phyloP scores from a whole-genome alignment of 169 alveolate genomes.

The Eimeria sp. region DNA sequence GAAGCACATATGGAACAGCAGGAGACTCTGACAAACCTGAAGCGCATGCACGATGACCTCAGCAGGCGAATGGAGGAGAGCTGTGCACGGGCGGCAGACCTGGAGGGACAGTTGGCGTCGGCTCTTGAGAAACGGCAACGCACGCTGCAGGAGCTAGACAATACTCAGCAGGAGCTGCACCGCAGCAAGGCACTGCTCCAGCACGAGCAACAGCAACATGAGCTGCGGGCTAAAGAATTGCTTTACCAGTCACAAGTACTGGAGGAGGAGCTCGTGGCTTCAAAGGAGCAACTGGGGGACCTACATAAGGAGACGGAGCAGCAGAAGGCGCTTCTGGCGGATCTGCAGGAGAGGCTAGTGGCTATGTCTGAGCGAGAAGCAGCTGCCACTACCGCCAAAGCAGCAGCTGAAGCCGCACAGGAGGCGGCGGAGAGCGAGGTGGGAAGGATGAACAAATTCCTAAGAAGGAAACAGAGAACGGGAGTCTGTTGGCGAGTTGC shows the following conservation, averaged over 20 bases:
- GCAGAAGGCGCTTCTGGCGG: conserved; percentile 32
- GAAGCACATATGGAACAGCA: conserved; percentile 34
- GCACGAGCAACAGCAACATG: conserved; percentile 14
- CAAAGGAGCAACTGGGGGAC: conserved; percentile 24
- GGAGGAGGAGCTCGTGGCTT: conserved; percentile 6
- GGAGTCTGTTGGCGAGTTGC: not conserved
- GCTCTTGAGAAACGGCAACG: conserved; percentile 18
- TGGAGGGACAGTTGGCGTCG: conserved; percentile 13
- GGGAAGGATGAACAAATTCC: not conserved
- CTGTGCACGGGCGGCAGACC: conserved; percentile 52
- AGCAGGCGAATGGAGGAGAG: conserved; percentile 55
- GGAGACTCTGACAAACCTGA: conserved; percentile 24
- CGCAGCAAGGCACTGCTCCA: not conserved
- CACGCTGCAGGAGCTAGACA: conserved; percentile 29
- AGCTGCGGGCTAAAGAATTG: not conserved
- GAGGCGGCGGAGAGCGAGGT: conserved; percentile 49
- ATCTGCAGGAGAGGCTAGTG: conserved; percentile 8
- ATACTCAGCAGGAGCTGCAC: not conserved
- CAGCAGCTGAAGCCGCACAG: conserved; percentile 52
- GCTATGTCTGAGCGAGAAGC: conserved; percentile 55
- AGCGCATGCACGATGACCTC: conserved; percentile 66
- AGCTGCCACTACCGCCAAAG: conserved; percentile 40
- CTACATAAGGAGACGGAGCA: conserved; percentile 48
- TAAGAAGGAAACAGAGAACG: not conserved
- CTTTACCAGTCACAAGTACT: not conserved